phyloP scores from a whole-genome alignment of 2,329 filamentous ascomycete genomes.

The Pseudogymnoascus sp. region DNA sequence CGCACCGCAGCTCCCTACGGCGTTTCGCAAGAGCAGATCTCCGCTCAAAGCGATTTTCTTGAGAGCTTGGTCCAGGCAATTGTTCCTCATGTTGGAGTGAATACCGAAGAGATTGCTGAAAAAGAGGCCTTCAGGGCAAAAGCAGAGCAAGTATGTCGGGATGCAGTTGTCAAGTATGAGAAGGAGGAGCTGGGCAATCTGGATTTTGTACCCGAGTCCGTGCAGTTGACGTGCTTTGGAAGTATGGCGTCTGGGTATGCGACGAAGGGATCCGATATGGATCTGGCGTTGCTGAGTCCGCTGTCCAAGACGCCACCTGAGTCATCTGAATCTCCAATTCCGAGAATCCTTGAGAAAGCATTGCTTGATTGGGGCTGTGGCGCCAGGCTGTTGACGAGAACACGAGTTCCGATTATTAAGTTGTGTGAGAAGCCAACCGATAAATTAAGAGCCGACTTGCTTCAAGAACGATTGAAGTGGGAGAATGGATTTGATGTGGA shows the following conservation, averaged over 20 bases:
- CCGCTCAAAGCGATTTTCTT: slow-evolving; percentile 40
- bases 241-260: slow-evolving; percentile 80
- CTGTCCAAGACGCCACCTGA: slow-evolving; percentile 46
- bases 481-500: slow-evolving; percentile 46
- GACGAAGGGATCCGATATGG: slow-evolving; percentile 83
- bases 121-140: slow-evolving; percentile 62
- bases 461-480: slow-evolving; percentile 62
- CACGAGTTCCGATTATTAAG: slow-evolving; percentile 80
- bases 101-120: slow-evolving; percentile 50
- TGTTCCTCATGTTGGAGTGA: slow-evolving; percentile 44
- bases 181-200: slow-evolving; percentile 31
- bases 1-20: background rate
- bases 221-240: slow-evolving; percentile 71
- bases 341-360: slow-evolving; percentile 65
- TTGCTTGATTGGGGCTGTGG: slow-evolving; percentile 66
- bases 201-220: slow-evolving; percentile 43
- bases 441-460: slow-evolving; percentile 50
- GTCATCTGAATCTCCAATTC: slow-evolving; percentile 52
- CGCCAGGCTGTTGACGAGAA: slow-evolving; percentile 67
- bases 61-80: slow-evolving; percentile 36
- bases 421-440: slow-evolving; percentile 64
- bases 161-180: slow-evolving; percentile 48
- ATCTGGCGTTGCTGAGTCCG: slow-evolving; percentile 67
- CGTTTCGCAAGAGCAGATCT: slow-evolving; percentile 35
- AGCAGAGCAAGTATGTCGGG: slow-evolving; percentile 57